Evolutionary conservation across 352 stramenopile genomes (phyloP), one percentile per base, ranked within the genome.

Genomic region (Globisporangium apiculatum): DNA sequence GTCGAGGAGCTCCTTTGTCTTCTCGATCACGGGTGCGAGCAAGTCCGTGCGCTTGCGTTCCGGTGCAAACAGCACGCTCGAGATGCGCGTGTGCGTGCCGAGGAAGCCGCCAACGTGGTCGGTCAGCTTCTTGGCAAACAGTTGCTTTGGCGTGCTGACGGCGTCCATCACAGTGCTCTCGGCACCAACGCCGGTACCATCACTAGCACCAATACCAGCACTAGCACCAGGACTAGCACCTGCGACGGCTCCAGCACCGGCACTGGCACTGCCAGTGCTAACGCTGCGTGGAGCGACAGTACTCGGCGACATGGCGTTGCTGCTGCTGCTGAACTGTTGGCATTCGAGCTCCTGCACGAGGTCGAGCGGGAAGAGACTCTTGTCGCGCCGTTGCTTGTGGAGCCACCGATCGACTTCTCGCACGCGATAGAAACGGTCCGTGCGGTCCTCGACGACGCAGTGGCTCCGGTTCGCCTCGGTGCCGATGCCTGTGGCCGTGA

Each of bases 351-450:
- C 80, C 7, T 65, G 61, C 11, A 90, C 80, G 4, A 90, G 65
- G 63, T 90, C 80, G 15, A 90, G 56, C 2, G 77, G 80, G n/a
- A 74, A 86, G 8, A 86, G 58, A 45, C 72, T 86, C 11, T 73
- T 79, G 5, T 62, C 61, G 1, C 51, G 59, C 4, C 51, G 40
- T 35, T 72, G 50, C 17, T 83, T 73, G 2, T 54, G 35, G 15
- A 74, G 56, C 73, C 75, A 87, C 43, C 66, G 65, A 10, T 90
- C 67, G 5, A 90, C 71, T 48, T 77, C 74, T 4, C 67, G 77
- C 24, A 90, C 59, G 7, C 76, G 69, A 15, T 86, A 90, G 48
- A 72, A 81, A 3, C 65, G 67, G 61, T 87, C 77, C 0, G 61
- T 17, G 10, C 62, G 70, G 51, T 74, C 70, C 51, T 87, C 76